Base-by-base conservation (phyloP, 108 stramenopile genomes). In the Cylindrotheca fusiformis region DNA sequence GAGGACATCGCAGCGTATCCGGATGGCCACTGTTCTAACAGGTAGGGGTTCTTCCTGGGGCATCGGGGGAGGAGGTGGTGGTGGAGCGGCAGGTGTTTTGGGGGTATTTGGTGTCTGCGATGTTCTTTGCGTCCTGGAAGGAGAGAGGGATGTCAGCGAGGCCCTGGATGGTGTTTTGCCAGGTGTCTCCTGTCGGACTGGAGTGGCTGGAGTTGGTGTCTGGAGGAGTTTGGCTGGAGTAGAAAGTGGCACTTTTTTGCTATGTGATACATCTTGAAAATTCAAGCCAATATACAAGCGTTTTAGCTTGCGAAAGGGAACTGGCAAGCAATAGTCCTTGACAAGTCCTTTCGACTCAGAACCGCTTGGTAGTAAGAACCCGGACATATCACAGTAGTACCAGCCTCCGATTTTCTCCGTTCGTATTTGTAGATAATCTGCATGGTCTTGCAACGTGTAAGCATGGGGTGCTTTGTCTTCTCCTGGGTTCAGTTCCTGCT, bases 1-100 rank as follows among this genome's bases (percentile, higher is more conserved):
- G 51, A 95, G 69, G n/a, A 95, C 87, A 80, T 95, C 94, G 10
- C 87, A 88, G 18, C 94, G 85, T 32, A 95, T 80, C 1, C 88
- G 79, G 56, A 90, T 82, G 4, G 86, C 60, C 31, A 89, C 68
- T 4, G 86, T 89, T 32, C 93, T 71, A 6, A 91, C 78, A 0
- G 93, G 92, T 21, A 74, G 65, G 20, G 72, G 72, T 33, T 74
- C 72, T 48, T 74, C 72, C 31, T 54, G 60, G 1, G 33, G 63
- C n/a, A 33, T 5, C 3, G 32, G 32, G 23, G 23, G 41, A 10
- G 52, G 51, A 18, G 47, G 50, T 31, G 51, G 53, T 28, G 41
- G 52, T 22, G 25, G 49, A 14, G 48, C 22, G 44, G 45, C 14
- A n/a, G 58, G 48, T 6, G 32, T 60, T 25, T 53, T 52, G 62